Evolutionary conservation across 2,329 filamentous ascomycete species (phyloP).

Genomic region (Penicillium crustosum): DNA sequence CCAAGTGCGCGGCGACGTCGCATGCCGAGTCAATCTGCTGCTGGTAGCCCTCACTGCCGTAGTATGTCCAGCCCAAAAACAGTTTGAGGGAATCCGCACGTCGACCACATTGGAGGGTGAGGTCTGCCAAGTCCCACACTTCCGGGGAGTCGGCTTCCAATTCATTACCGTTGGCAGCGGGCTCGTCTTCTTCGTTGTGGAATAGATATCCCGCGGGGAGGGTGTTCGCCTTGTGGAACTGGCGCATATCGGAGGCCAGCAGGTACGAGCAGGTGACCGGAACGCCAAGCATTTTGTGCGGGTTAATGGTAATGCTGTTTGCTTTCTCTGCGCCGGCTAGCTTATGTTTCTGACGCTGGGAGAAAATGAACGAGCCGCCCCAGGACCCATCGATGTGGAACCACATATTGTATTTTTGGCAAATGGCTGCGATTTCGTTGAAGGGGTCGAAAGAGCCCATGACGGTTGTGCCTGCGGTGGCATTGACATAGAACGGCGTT

Average conservation of each 20-base stretch:
- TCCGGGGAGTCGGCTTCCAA: constrained; percentile 49
- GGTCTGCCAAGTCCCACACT: constrained; percentile 84
- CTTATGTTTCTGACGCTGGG: constrained; percentile 60
- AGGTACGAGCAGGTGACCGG: constrained; percentile 91
- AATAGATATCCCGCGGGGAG: constrained; percentile 85
- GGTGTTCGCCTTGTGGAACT: constrained; percentile 82
- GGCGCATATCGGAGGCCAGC: constrained; percentile 69
- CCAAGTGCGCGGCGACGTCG: constrained; percentile 67
- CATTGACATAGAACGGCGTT: constrained; percentile 91
- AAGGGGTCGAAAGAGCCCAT: constrained; percentile 86
- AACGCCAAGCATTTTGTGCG: constrained; percentile 95
- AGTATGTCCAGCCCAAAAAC: constrained; percentile 85
- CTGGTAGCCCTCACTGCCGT: constrained; percentile 74
- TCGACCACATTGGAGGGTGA: constrained; percentile 91
- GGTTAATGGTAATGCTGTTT: constrained; percentile 82
- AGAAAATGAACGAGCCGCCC: constrained; percentile 84
- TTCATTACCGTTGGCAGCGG: constrained; percentile 27
- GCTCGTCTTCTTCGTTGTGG: constrained; percentile 55
- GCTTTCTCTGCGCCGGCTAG: constrained; percentile 71
- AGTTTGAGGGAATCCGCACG: constrained; percentile 84
- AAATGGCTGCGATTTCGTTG: constrained; percentile 66
- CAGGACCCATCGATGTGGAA: constrained; percentile 90
- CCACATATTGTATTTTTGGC: constrained; percentile 74
- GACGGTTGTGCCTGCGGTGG: constrained; percentile 92
- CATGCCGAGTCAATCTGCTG: constrained; percentile 71